phyloP scores from a whole-genome alignment of 1,284 basidiomycete genomes.

The Cystobasidium sp. region DNA sequence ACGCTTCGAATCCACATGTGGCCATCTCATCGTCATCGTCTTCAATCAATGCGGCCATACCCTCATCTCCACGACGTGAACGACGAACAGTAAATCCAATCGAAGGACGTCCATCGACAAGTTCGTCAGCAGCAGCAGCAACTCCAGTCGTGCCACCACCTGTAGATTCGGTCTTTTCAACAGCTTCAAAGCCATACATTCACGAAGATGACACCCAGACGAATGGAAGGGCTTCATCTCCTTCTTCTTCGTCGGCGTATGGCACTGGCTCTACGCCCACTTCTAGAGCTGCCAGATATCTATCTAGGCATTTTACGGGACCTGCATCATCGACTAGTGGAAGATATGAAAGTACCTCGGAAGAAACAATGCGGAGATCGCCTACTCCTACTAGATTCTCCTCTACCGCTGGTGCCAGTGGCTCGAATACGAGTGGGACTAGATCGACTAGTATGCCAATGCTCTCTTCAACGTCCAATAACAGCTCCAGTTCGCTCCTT shows the following conservation, averaged over 20 bases:
- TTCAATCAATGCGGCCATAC: not conserved
- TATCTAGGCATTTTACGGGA: conserved; percentile 9
- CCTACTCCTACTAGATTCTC: conserved; percentile 19
- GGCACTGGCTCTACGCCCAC: not conserved
- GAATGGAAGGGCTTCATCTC: not conserved
- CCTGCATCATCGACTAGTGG: not conserved
- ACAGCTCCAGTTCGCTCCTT: not conserved
- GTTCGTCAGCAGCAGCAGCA: not conserved
- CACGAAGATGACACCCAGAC: not conserved
- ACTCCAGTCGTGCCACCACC: conserved; percentile 10
- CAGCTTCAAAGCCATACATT: conserved; percentile 11
- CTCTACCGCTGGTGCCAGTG: not conserved
- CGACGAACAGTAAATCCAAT: no score
- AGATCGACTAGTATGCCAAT: conserved; percentile 4
- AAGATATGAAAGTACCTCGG: not conserved
- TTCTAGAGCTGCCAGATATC: conserved; percentile 16
- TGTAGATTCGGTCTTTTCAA: conserved; percentile 31
- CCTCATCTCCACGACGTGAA: not conserved
- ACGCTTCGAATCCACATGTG: not conserved
- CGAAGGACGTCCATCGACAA: not conserved
- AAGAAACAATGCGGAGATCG: not conserved
- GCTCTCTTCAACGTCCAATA: conserved; percentile 3
- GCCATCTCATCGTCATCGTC: not conserved
- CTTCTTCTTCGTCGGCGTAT: not conserved
- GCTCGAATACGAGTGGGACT: not conserved